Evolutionary conservation across 202 grass and related monocot genomes (phyloP).

Genomic region (Brachypodium distachyon): DNA sequence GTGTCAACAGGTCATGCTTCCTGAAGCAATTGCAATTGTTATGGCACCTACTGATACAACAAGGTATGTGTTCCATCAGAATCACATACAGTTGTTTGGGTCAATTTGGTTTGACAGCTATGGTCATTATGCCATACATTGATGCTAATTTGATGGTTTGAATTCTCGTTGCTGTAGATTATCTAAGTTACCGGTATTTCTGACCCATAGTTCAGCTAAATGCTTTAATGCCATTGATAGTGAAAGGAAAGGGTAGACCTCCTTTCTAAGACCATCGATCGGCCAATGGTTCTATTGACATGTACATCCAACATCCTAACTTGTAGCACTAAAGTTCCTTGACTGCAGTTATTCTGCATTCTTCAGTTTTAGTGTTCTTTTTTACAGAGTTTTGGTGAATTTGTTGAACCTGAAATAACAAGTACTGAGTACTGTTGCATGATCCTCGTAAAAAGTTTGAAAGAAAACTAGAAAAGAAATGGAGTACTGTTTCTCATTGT

Average conservation of each 20-base stretch:
- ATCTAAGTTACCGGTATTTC: not conserved
- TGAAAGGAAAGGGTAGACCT: not conserved
- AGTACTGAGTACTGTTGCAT: not conserved
- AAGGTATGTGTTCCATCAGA: conserved; percentile 45
- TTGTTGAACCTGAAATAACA: not conserved
- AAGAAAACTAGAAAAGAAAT: not conserved
- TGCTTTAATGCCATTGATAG: not conserved
- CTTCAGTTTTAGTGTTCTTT: not conserved
- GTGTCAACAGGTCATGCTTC: conserved; percentile 78
- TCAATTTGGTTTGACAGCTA: conserved; percentile 2
- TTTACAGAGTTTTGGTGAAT: not conserved
- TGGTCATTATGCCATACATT: not conserved
- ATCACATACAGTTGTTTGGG: not conserved
- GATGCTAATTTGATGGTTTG: not conserved
- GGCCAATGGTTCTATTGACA: not conserved
- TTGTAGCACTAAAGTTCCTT: not conserved
- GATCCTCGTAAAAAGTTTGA: not conserved
- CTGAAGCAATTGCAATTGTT: conserved; percentile 97
- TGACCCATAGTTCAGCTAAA: not conserved
- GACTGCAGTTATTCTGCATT: not conserved
- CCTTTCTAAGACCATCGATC: not conserved
- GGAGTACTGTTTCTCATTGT: not conserved
- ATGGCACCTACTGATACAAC: conserved; percentile 95
- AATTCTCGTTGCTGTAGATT: not conserved
- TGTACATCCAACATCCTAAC: not conserved